Evolutionary conservation across 345 rosid species (phyloP).

Genomic region (Bretschneidera sinensis): DNA sequence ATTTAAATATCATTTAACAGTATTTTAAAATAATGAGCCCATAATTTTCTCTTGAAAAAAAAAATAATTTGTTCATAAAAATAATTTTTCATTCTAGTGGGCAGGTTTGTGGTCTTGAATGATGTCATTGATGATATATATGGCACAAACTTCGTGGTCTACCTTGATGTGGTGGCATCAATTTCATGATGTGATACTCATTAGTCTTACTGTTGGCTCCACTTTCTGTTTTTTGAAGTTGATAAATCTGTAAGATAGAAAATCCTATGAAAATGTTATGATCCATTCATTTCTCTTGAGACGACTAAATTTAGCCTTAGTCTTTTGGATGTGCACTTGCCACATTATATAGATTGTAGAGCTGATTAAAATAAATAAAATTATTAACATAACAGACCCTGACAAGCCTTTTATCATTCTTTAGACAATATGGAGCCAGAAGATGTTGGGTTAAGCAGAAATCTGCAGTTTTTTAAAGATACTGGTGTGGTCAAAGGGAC

Average conservation of each 20-base stretch:
- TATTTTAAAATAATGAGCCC: no score
- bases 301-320: not conserved
- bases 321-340: no score
- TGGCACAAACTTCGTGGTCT: no score
- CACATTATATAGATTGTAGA: not conserved
- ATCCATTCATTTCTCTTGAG: not conserved
- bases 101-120: no score
- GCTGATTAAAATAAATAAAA: not conserved
- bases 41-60: no score
- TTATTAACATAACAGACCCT: not conserved
- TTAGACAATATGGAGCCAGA: conserved; percentile 61
- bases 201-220: no score
- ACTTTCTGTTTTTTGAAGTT: not conserved
- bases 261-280: not conserved
- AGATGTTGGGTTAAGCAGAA: conserved; percentile 51
- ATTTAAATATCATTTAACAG: no score
- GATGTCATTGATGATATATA: no score
- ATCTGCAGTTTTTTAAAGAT: conserved; percentile 37
- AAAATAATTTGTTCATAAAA: no score
- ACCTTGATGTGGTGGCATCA: no score
- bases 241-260: not conserved
- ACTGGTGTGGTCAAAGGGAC: conserved; percentile 19
- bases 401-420: not conserved
- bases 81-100: no score
- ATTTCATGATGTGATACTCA: no score